Base-by-base conservation (phyloP, 192 early-diverging fungal genomes). In the Mortierella antarctica region DNA sequence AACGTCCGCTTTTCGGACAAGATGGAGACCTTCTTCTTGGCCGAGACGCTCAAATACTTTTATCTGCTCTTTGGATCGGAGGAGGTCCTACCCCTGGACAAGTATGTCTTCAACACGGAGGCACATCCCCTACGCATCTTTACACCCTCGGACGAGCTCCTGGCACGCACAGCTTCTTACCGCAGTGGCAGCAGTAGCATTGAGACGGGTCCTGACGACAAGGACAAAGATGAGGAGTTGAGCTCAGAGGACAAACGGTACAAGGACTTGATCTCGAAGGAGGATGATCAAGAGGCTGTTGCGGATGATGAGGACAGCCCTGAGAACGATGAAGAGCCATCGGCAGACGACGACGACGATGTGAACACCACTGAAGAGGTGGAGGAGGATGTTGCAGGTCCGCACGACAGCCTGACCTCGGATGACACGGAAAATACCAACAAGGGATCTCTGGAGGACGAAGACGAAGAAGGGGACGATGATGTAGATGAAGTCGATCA, bases 21-120 rank as follows among this genome's bases (percentile, higher is more conserved):
- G 65, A 88, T 88, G 85, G 87, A 88, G 58, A 89, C 88, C 11
- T 96, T 94, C 75, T 96, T 94, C 75, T 66, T 95, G 62, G 93
- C 93, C 10, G 95, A 96, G 76, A 95, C 94, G 0, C 87, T 96
- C 54, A 96, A 96, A 77, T 96, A 96, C 76, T 83, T 94, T 50
- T 96, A 91, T 67, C 71, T 96, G 67, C 74, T 95, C 47, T 95
- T 95, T 77, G 85, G 87, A n/a, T 82, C 87, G 7, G 69, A 84
- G 45, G 83, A 90, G 64, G 70, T 89, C 11, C 58, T 93, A 39
- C 81, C 91, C 18, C 82, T 95, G 57, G 91, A 93, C 57, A 82
- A 91, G 72, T 95, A 87, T 67, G 92, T 96, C 11, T 89, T 96
- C 64, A 96, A 92, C 71, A 96, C 95, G 2, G 95, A 95, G 74